phyloP scores from a whole-genome alignment of 345 rosid species.

The Trapa incisa region DNA sequence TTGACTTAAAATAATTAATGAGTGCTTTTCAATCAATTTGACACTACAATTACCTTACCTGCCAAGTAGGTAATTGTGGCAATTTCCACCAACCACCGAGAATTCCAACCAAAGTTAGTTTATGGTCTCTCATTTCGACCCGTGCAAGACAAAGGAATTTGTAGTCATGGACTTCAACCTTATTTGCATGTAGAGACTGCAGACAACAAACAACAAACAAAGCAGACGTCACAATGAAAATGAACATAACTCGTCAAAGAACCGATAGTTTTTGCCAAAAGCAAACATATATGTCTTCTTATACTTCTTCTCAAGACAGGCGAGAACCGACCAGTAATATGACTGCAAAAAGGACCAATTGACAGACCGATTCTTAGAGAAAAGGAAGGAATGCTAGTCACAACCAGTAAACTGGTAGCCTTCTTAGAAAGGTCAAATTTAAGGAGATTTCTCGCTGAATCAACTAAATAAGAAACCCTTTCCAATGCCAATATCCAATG shows the following conservation, averaged over 20 bases:
- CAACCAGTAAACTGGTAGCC: not conserved
- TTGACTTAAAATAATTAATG: not conserved
- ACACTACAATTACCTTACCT: not conserved
- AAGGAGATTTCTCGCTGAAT: not conserved
- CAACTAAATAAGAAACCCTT: not conserved
- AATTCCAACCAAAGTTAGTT: constrained; percentile 28
- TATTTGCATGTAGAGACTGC: constrained; percentile 37
- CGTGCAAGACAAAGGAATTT: constrained; percentile 40
- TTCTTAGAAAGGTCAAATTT: not conserved
- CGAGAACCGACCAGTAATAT: not conserved
- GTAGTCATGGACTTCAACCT: constrained; percentile 46
- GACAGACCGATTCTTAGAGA: not conserved
- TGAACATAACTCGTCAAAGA: not conserved
- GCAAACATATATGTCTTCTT: not conserved
- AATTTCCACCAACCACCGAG: constrained; percentile 55
- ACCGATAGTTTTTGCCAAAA: not conserved
- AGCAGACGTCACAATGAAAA: not conserved
- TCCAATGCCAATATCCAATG: not conserved
- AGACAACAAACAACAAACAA: constrained; percentile 7
- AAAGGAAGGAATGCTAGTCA: not conserved
- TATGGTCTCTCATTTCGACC: constrained; percentile 29
- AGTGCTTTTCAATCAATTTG: not conserved
- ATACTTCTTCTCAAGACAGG: not conserved
- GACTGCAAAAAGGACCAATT: not conserved
- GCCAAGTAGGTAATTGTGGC: constrained; percentile 5